phyloP scores from a whole-genome alignment of 1,139 yeast genomes.

The Geotrichum siamense region DNA sequence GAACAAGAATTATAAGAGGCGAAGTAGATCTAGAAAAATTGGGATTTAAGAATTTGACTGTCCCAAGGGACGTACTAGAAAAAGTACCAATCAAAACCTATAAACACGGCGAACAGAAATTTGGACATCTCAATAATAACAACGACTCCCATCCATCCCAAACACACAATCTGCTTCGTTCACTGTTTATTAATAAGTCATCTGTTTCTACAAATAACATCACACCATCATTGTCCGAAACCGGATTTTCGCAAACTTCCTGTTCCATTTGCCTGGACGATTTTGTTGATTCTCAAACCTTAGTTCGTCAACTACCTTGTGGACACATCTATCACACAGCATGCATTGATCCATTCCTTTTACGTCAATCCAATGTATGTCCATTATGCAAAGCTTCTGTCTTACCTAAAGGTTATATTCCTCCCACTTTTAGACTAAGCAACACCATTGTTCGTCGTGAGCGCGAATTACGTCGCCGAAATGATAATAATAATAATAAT shows the following conservation, averaged over 20 bases:
- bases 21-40: constrained; percentile 27
- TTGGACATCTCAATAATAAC: constrained; percentile 2
- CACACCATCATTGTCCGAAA: neutral
- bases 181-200: neutral
- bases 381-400: constrained; percentile 28
- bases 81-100: constrained; percentile 24
- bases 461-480: constrained; percentile 21
- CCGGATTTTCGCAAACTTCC: constrained; percentile 23
- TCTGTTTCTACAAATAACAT: neutral
- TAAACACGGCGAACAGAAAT: constrained; percentile 18
- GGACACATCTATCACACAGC: constrained; percentile 27
- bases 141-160: neutral
- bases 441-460: constrained; percentile 28
- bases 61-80: constrained; percentile 24
- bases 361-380: constrained; percentile 26
- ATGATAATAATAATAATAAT: neutral
- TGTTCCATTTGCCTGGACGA: constrained; percentile 30
- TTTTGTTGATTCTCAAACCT: constrained; percentile 21
- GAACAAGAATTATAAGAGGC: constrained; percentile 25
- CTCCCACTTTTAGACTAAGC: constrained; percentile 24
- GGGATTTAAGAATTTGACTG: constrained; percentile 26
- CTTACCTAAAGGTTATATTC: constrained; percentile 27
- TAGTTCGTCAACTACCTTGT: constrained; percentile 27
- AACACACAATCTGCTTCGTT: neutral
- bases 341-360: constrained; percentile 27